Conservation (phyloP, 495 filamentous ascomycete species). For the Aspergillus incahuasiensis region DNA sequence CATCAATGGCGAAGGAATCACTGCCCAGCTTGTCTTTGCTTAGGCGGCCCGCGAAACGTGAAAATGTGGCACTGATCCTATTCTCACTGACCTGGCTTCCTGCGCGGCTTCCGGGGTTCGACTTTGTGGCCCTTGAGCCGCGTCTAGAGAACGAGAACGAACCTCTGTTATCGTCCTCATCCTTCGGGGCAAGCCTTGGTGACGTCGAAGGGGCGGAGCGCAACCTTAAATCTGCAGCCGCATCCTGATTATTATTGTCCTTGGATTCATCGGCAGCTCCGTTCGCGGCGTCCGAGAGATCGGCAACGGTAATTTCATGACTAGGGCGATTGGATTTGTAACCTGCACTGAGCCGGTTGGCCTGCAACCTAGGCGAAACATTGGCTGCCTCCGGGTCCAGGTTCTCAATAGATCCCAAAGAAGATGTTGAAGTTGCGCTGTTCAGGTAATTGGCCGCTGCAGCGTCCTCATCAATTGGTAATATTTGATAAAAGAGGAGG, state of each 20-base stretch:
- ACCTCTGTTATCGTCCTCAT: conserved; percentile 46
- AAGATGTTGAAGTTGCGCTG: conserved; percentile 47
- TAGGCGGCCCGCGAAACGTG: conserved; percentile 54
- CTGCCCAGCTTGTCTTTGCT: conserved; percentile 39
- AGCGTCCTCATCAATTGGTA: conserved; percentile 71
- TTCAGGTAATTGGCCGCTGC: conserved; percentile 48
- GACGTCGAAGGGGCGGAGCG: conserved; percentile 45
- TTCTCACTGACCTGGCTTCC: conserved; percentile 64
- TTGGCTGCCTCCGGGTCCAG: conserved; percentile 25
- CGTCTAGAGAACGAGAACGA: conserved; percentile 52
- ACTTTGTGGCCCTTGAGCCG: conserved; percentile 51
- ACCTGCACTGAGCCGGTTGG: conserved; percentile 21
- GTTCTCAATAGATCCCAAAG: conserved; percentile 44
- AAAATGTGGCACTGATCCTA: conserved; percentile 61
- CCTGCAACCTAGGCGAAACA: conserved; percentile 17
- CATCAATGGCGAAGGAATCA: conserved; percentile 26
- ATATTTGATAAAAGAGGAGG: conserved; percentile 89
- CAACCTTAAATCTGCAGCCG: conserved; percentile 27
- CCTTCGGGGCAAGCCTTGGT: conserved; percentile 40
- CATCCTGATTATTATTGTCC: conserved; percentile 16
- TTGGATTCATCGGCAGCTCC: neutral
- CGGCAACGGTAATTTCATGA: conserved; percentile 37
- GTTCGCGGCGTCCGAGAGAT: conserved; percentile 10
- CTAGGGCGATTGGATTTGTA: conserved; percentile 34
- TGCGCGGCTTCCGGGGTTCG: conserved; percentile 59